These are phyloP conservation scores for Starmerella roubikii DNA, from an alignment of 805 yeast species.

Conservation along the genomic window DNA sequence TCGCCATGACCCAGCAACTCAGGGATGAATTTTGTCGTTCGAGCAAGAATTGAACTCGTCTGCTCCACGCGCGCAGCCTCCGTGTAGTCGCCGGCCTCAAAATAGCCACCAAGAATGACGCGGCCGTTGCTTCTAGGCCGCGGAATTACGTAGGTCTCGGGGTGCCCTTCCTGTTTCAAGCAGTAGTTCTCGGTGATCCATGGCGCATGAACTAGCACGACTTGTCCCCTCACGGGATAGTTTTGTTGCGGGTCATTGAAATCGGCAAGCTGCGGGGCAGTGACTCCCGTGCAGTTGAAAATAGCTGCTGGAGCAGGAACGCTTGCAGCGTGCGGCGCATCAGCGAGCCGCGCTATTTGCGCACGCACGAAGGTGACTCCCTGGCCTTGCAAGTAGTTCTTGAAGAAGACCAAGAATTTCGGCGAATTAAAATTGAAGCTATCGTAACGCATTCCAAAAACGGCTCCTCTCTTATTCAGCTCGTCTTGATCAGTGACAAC, in stretches of 20 bases:
- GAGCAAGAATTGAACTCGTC: conserved; percentile 45
- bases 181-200: conserved; percentile 43
- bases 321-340: conserved; percentile 30
- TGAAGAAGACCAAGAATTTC: conserved; percentile 37
- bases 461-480: conserved; percentile 37
- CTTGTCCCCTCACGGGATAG: conserved; percentile 72
- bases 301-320: conserved; percentile 31
- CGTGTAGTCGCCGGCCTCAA: conserved; percentile 50
- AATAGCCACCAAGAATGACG: conserved; percentile 61
- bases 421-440: conserved; percentile 69
- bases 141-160: conserved; percentile 57
- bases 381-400: conserved; percentile 30
- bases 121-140: conserved; percentile 55
- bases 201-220: conserved; percentile 57
- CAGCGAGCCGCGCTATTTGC: conserved; percentile 39
- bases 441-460: conserved; percentile 43
- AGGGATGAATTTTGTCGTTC: conserved; percentile 39
- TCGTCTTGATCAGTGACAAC: conserved; percentile 26
- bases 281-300: conserved; percentile 68
- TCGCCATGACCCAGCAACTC: conserved; percentile 30
- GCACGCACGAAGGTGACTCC: conserved; percentile 41
- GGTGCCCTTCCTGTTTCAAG: conserved; percentile 8
- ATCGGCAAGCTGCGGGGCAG: conserved; percentile 51
- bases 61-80: conserved; percentile 44
- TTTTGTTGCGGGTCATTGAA: conserved; percentile 41